phyloP scores from a whole-genome alignment of 495 filamentous ascomycete species.

The Neurospora tetrasperma region DNA sequence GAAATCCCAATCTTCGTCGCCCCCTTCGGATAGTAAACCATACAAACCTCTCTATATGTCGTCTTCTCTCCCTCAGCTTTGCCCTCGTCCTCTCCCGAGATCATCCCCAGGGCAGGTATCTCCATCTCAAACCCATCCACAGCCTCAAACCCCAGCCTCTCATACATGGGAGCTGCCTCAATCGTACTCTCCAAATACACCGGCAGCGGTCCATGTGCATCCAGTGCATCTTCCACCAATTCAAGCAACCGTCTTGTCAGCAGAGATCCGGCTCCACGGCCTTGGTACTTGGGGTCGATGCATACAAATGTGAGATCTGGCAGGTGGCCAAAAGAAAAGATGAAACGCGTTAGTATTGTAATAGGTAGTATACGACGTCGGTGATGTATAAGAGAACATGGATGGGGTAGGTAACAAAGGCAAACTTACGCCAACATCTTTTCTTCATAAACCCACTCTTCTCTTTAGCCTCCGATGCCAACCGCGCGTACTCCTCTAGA shows the following conservation, averaged over 20 bases:
- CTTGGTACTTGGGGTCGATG: slow-evolving; percentile 30
- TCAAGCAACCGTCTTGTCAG: slow-evolving; percentile 16
- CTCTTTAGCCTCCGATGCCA: slow-evolving; percentile 22
- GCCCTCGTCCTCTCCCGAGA: neutral
- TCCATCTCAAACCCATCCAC: slow-evolving; percentile 23
- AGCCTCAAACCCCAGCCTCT: slow-evolving; percentile 27
- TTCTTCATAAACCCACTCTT: slow-evolving; percentile 15
- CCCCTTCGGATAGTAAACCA: slow-evolving; percentile 16
- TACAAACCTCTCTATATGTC: slow-evolving; percentile 23
- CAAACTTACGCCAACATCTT: slow-evolving; percentile 17
- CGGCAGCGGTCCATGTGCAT: slow-evolving; percentile 21
- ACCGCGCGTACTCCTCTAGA: slow-evolving; percentile 23
- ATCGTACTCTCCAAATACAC: slow-evolving; percentile 36
- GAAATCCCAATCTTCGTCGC: no score
- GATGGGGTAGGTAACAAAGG: neutral
- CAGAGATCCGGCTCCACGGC: slow-evolving; percentile 29
- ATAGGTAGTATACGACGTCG: neutral
- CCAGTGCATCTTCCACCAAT: slow-evolving; percentile 26
- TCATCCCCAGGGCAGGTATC: slow-evolving; percentile 6
- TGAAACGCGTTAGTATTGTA: neutral
- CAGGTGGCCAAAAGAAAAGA: neutral
- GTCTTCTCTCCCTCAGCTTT: neutral
- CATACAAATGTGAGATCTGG: slow-evolving; percentile 31
- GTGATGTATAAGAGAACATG: neutral
- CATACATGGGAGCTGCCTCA: slow-evolving; percentile 32